Percentiles rank a stretch among this genome's conserved stretches.
Evolutionary conservation across 352 stramenopile genomes (phyloP).

Genomic region (Phytopythium boreale): DNA sequence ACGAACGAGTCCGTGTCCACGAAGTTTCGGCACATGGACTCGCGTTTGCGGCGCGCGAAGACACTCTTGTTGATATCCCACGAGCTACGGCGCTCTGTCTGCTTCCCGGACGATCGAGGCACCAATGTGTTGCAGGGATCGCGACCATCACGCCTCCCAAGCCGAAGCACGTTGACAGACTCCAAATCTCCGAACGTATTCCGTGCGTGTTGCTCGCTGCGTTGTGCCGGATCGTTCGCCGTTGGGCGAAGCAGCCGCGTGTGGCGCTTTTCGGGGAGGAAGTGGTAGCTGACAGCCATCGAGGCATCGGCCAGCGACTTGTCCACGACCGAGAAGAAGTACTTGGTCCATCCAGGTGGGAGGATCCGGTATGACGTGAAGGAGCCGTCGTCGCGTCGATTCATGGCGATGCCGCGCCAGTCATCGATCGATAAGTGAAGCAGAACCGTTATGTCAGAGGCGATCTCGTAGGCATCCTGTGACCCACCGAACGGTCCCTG

Average conservation of each 20-base stretch:
- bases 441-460: slow-evolving; percentile 32
- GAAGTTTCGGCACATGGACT: slow-evolving; percentile 56
- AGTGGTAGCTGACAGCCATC: slow-evolving; percentile 4
- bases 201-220: background rate
- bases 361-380: slow-evolving; percentile 62
- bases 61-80: slow-evolving; percentile 86
- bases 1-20: slow-evolving; percentile 70
- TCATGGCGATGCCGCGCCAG: slow-evolving; percentile 67
- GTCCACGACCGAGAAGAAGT: slow-evolving; percentile 64
- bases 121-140: slow-evolving; percentile 74
- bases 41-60: slow-evolving; percentile 54
- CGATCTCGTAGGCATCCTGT: slow-evolving; percentile 26
- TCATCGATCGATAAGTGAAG: slow-evolving; percentile 72
- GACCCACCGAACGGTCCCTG: slow-evolving; percentile 37
- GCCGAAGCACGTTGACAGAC: slow-evolving; percentile 54
- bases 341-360: slow-evolving; percentile 67
- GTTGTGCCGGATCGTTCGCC: background rate
- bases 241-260: slow-evolving; percentile 14
- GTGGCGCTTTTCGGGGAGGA: slow-evolving; percentile 32
- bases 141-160: slow-evolving; percentile 43
- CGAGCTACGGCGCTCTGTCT: slow-evolving; percentile 29
- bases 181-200: slow-evolving; percentile 29
- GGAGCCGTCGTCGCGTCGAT: slow-evolving; percentile 48
- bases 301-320: slow-evolving; percentile 1
- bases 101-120: slow-evolving; percentile 47